Conservation (phyloP, 805 yeast species). For the Isabelozyma rhagii region DNA sequence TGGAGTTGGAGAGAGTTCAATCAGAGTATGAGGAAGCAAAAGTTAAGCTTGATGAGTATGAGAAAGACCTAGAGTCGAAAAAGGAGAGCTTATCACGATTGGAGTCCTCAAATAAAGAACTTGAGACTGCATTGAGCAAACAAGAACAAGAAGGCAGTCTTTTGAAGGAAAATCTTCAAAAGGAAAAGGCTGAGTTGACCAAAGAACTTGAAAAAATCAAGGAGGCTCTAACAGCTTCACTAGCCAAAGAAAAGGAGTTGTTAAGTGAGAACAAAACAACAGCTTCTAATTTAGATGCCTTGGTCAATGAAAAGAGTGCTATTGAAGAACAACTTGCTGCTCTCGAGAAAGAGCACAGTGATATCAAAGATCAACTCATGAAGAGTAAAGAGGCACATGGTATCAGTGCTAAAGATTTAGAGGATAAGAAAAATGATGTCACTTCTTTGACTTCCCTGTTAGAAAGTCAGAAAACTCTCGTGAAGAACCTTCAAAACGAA, state of each 20-base stretch:
- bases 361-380: neutral
- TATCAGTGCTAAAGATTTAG: neutral
- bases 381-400: neutral
- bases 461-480: neutral
- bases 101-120: neutral
- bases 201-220: neutral
- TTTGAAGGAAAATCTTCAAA: neutral
- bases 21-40: neutral
- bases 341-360: neutral
- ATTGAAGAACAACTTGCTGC: neutral
- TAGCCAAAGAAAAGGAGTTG: neutral
- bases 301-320: neutral
- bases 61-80: neutral
- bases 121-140: neutral
- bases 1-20: slow-evolving; percentile 1
- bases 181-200: neutral
- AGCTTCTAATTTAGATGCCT: neutral
- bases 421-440: neutral
- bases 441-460: neutral
- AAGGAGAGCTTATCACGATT: neutral
- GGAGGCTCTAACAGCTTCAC: neutral
- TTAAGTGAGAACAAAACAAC: neutral
- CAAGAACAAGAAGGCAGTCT: neutral
- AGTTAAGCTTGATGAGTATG: neutral
- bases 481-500: neutral